Conservation (phyloP, 129 eudicot species). For the Pulicaria dysenterica region DNA sequence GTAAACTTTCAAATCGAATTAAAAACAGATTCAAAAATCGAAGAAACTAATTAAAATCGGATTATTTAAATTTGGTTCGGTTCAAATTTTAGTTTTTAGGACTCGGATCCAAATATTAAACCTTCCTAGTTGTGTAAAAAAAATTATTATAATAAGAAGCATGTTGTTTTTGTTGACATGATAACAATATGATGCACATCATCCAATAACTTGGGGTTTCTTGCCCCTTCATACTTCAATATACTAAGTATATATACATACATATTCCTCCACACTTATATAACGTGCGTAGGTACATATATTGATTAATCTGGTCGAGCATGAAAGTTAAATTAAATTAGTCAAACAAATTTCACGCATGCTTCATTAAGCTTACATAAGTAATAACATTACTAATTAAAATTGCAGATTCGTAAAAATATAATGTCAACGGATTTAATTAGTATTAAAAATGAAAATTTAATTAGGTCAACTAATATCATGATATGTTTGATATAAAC, state of each 20-base stretch:
- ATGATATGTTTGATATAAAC: not conserved
- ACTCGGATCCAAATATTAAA: too few species aligned
- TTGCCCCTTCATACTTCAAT: not conserved
- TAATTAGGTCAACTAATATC: constrained; percentile 7
- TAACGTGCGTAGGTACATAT: not conserved
- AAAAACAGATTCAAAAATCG: too few species aligned
- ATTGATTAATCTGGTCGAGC: not conserved
- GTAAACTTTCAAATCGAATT: too few species aligned
- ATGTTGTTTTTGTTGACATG: constrained; percentile 11
- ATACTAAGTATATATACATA: not conserved
- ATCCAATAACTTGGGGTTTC: constrained; percentile 2
- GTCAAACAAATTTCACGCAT: not conserved
- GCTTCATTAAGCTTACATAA: constrained; percentile 5
- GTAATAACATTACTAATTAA: not conserved
- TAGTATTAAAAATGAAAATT: not conserved
- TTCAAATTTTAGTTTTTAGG: too few species aligned
- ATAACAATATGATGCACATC: constrained; percentile 4
- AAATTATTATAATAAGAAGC: not conserved
- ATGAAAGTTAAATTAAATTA: not conserved
- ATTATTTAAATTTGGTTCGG: too few species aligned
- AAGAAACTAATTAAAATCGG: too few species aligned
- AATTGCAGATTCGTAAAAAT: not conserved
- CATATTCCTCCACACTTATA: not conserved
- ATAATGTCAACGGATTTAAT: constrained; percentile 9
- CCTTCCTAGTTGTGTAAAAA: not conserved